phyloP scores from a whole-genome alignment of 495 filamentous ascomycete genomes.

The Daldinia decipiens region DNA sequence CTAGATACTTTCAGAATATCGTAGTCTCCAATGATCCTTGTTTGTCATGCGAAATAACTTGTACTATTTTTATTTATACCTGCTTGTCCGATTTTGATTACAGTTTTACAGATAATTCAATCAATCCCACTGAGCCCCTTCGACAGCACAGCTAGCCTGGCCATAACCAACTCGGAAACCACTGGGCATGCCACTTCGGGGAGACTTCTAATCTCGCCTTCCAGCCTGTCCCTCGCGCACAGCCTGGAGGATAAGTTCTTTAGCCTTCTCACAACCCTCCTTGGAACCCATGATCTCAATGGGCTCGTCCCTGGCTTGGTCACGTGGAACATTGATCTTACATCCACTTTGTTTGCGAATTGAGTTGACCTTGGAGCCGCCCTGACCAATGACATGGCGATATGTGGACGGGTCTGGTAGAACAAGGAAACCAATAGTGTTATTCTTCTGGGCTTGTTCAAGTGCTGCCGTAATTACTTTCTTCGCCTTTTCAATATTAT shows the following conservation, averaged over 20 bases:
- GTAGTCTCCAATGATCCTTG: neutral
- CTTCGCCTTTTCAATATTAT: constrained; percentile 81
- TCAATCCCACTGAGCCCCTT: constrained; percentile 1
- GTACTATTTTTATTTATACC: constrained; percentile 43
- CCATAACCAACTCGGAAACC: neutral
- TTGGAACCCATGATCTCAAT: constrained; percentile 85
- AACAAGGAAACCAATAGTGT: constrained; percentile 82
- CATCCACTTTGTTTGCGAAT: constrained; percentile 93
- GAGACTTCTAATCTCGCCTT: constrained; percentile 44
- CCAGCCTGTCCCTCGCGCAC: constrained; percentile 65
- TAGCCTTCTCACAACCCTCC: constrained; percentile 87
- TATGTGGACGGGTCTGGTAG: constrained; percentile 90
- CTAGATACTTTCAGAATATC: neutral
- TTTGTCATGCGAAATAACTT: constrained; percentile 7
- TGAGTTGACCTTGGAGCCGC: constrained; percentile 87
- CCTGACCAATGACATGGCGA: constrained; percentile 87
- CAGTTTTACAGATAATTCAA: constrained; percentile 24
- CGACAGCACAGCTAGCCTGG: neutral
- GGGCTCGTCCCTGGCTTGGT: constrained; percentile 78
- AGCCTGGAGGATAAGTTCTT: constrained; percentile 84
- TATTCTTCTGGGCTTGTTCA: constrained; percentile 74
- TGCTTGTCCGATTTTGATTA: constrained; percentile 29
- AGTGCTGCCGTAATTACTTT: constrained; percentile 75
- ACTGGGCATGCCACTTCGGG: neutral
- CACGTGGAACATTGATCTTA: constrained; percentile 88